A percentile compares a stretch with the other conserved stretches of the same genome.
Conservation (phyloP, 164 flowering plant species). For the Chloranthus sessilifolius region DNA sequence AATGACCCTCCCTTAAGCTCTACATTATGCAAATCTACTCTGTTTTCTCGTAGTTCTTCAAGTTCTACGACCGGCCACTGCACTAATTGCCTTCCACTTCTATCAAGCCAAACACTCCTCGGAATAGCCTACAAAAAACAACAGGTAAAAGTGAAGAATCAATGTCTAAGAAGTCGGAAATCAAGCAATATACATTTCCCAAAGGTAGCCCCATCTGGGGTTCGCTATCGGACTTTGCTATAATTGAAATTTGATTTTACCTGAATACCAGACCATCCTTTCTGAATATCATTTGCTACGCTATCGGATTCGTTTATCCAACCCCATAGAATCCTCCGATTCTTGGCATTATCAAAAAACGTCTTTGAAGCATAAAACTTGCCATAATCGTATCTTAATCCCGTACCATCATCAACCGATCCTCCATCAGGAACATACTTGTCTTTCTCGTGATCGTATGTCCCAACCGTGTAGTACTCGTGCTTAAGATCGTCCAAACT, state of each 20-base stretch:
- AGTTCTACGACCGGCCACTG: constrained; percentile 59
- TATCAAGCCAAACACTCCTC: constrained; percentile 41
- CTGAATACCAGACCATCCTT: constrained; percentile 33
- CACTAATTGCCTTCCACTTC: constrained; percentile 36
- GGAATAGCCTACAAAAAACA: constrained; percentile 39
- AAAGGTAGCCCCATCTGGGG: too few relatives aligned
- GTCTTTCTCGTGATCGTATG: constrained; percentile 23
- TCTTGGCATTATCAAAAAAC: constrained; percentile 35
- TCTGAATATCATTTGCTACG: constrained; percentile 3
- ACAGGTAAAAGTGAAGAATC: not conserved
- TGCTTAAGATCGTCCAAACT: constrained; percentile 27
- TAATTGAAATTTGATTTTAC: too few relatives aligned
- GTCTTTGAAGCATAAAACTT: constrained; percentile 59
- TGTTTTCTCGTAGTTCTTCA: constrained; percentile 24
- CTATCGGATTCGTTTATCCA: constrained; percentile 35
- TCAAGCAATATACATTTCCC: too few relatives aligned
- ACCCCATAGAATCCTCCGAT: constrained; percentile 46
- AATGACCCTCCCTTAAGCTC: constrained; percentile 19
- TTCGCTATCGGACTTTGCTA: too few relatives aligned
- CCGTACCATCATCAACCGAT: constrained; percentile 15
- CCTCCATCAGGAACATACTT: constrained; percentile 23
- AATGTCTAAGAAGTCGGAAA: too few relatives aligned
- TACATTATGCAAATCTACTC: not conserved
- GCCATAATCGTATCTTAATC: constrained; percentile 54
- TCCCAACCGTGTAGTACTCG: constrained; percentile 42